Percentiles rank a stretch among this genome's conserved stretches.
Conservation (phyloP, 345 rosid genomes). For the Moricandia arvensis region DNA sequence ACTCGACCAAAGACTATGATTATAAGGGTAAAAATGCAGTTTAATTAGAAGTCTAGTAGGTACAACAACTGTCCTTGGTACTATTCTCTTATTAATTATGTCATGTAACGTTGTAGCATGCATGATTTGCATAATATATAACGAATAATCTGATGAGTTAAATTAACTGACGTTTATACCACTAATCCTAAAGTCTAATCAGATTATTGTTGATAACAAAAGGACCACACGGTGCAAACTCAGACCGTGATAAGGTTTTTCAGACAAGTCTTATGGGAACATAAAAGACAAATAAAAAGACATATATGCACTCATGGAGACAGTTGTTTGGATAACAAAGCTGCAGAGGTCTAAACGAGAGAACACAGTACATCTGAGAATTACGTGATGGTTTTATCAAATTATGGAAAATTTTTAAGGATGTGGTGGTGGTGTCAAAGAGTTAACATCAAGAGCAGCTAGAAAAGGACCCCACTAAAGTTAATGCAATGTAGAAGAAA, state of each 20-base stretch:
- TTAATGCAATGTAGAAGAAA: constrained; percentile 51
- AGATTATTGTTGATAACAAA: constrained; percentile 15
- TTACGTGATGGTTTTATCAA: constrained; percentile 35
- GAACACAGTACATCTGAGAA: constrained; percentile 32
- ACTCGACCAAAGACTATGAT: constrained; percentile 1
- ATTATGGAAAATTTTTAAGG: constrained; percentile 41
- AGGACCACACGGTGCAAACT: constrained; percentile 20
- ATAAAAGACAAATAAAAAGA: constrained; percentile 5
- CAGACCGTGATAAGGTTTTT: constrained; percentile 26
- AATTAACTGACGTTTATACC: neutral
- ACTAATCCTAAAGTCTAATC: constrained; percentile 3
- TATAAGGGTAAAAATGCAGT: constrained; percentile 3
- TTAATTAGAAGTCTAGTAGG: neutral
- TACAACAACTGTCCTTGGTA: neutral
- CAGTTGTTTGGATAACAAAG: constrained; percentile 21
- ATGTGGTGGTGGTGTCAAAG: constrained; percentile 26
- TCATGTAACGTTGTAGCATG: constrained; percentile 1
- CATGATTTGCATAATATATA: constrained; percentile 7
- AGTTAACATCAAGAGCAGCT: constrained; percentile 62
- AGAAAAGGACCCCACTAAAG: constrained; percentile 61
- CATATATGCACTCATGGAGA: constrained; percentile 5
- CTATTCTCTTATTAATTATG: neutral
- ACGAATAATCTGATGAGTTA: neutral
- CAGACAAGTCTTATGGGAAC: constrained; percentile 18
- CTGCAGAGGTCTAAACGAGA: constrained; percentile 21